These are phyloP conservation scores for Cryptosporidium meleagridis DNA, from an alignment of 169 alveolate genomes.

Conservation along the genomic window DNA sequence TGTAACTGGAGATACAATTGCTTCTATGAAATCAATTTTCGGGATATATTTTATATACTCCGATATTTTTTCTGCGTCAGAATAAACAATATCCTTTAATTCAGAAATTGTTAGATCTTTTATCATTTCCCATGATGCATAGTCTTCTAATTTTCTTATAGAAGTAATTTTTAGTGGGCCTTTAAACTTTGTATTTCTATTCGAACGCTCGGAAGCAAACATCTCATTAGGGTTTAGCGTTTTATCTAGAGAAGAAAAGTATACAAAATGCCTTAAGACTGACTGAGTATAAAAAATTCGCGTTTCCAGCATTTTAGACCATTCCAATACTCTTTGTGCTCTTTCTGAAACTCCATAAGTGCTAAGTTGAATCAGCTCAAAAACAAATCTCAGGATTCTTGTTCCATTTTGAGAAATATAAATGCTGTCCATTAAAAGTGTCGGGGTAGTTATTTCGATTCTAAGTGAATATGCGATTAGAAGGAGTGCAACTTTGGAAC, in stretches of 20 bases:
- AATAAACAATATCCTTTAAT: slow-evolving; percentile 74
- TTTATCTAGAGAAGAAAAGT: slow-evolving; percentile 79
- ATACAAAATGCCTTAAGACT: slow-evolving; percentile 86
- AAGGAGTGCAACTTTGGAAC: slow-evolving; percentile 84
- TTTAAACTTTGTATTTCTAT: slow-evolving; percentile 71
- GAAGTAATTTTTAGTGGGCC: slow-evolving; percentile 72
- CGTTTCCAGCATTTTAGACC: slow-evolving; percentile 86
- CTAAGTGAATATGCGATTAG: slow-evolving; percentile 90
- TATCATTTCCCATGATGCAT: slow-evolving; percentile 78
- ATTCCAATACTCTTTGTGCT: slow-evolving; percentile 85
- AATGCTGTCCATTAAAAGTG: slow-evolving; percentile 92
- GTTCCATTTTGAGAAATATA: slow-evolving; percentile 92
- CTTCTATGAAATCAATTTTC: slow-evolving; percentile 83
- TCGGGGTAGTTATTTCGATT: slow-evolving; percentile 85
- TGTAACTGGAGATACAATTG: slow-evolving; percentile 85
- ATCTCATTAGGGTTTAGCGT: slow-evolving; percentile 70
- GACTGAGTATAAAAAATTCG: slow-evolving; percentile 83
- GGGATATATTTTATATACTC: slow-evolving; percentile 86
- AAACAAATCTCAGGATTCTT: slow-evolving; percentile 92
- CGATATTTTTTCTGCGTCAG: slow-evolving; percentile 78
- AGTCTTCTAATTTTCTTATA: slow-evolving; percentile 62
- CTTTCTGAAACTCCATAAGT: slow-evolving; percentile 84
- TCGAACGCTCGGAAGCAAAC: slow-evolving; percentile 31
- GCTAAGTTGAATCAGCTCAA: slow-evolving; percentile 84
- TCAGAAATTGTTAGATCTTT: slow-evolving; percentile 75